These are phyloP conservation scores for Sclerotinia minor DNA, from an alignment of 2,329 filamentous ascomycete genomes.

Conservation along the genomic window DNA sequence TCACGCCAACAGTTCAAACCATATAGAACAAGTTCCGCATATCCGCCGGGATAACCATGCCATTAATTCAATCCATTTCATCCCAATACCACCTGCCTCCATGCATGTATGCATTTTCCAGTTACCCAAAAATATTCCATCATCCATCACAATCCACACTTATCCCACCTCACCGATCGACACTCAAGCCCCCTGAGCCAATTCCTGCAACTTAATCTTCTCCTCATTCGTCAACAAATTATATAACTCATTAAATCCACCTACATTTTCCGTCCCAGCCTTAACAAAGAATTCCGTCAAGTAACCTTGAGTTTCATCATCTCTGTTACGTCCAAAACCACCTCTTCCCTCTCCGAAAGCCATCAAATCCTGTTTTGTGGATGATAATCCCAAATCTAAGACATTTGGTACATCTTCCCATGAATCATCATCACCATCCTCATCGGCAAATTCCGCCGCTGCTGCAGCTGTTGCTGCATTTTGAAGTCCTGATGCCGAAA, in stretches of 20 bases:
- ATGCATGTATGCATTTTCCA: neutral
- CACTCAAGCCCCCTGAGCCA: conserved; percentile 36
- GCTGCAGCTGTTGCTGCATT: conserved; percentile 60
- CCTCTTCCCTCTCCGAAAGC: conserved; percentile 63
- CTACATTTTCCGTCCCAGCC: conserved; percentile 41
- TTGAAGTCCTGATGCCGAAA: conserved; percentile 71
- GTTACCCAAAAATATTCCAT: neutral
- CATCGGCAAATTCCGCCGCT: conserved; percentile 57
- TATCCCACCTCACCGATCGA: neutral
- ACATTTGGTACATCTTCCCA: conserved; percentile 86
- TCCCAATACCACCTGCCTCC: neutral
- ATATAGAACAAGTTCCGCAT: neutral
- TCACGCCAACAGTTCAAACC: neutral
- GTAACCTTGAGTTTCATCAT: conserved; percentile 89
- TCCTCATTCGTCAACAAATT: conserved; percentile 44
- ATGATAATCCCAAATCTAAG: conserved; percentile 71
- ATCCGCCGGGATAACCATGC: neutral
- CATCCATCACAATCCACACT: neutral
- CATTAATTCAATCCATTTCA: neutral
- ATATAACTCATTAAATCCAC: conserved; percentile 44
- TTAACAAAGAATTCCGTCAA: conserved; percentile 76
- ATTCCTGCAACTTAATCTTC: conserved; percentile 50
- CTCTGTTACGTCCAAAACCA: conserved; percentile 61
- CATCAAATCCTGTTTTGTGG: conserved; percentile 77
- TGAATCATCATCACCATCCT: conserved; percentile 73